phyloP scores from a whole-genome alignment of 345 rosid genomes.

The Eucalyptus coolabah region DNA sequence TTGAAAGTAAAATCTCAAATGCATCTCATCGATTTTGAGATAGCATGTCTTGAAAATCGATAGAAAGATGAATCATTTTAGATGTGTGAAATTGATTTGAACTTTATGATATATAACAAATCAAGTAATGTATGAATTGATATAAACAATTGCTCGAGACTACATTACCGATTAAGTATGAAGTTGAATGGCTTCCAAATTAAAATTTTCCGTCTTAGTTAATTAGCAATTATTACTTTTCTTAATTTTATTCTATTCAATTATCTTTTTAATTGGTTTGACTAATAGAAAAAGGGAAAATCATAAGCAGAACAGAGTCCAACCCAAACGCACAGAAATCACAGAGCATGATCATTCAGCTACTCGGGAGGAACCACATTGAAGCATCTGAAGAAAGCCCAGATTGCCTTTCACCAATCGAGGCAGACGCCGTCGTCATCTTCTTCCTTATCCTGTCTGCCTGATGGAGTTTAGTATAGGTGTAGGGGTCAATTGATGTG shows the following conservation, averaged over 20 bases:
- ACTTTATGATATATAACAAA: background rate
- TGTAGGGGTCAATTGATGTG: background rate
- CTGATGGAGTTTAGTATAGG: background rate
- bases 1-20: background rate
- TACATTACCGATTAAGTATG: fast-evolving
- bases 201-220: background rate
- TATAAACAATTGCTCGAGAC: background rate
- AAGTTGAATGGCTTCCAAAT: background rate
- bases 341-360: background rate
- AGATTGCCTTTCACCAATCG: background rate
- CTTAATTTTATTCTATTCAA: background rate
- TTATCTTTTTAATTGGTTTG: background rate
- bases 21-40: fast-evolving
- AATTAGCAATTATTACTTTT: background rate
- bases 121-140: background rate
- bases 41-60: fast-evolving
- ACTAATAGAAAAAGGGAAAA: background rate
- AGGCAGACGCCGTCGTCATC: background rate
- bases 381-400: background rate
- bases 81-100: fast-evolving
- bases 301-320: background rate
- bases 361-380: background rate
- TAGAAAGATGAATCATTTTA: fast-evolving
- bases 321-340: background rate
- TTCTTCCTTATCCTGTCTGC: background rate